Percentiles rank a stretch among this genome's conserved stretches.
Conservation (phyloP, 768 basidiomycete species). For the Trametes sanguinea region DNA sequence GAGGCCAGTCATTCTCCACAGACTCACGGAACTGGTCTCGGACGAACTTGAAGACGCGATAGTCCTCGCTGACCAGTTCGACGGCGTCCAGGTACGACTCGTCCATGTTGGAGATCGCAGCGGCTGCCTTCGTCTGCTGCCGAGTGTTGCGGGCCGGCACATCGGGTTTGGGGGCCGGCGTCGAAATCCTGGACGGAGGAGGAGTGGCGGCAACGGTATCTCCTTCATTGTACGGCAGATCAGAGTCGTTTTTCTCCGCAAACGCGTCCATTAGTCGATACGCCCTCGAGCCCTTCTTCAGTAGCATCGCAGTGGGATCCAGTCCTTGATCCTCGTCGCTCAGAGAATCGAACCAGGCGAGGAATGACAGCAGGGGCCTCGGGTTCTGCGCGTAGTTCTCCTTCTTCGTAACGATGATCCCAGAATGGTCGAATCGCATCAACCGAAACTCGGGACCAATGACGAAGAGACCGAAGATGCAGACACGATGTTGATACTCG, state of each 20-base stretch:
- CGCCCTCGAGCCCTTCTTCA: neutral
- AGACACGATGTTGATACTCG: conserved; percentile 3
- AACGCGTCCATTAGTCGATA: neutral
- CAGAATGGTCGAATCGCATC: conserved; percentile 6
- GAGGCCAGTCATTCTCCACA: too few relatives aligned
- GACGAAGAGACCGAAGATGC: conserved; percentile 13
- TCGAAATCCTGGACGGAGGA: too few relatives aligned
- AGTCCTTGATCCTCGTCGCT: conserved; percentile 1
- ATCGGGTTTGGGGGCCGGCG: too few relatives aligned
- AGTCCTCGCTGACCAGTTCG: too few relatives aligned
- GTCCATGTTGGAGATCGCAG: too few relatives aligned
- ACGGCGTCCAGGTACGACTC: too few relatives aligned
- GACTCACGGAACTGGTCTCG: too few relatives aligned
- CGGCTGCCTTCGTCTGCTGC: too few relatives aligned
- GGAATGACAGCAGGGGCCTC: neutral
- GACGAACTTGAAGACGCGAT: too few relatives aligned
- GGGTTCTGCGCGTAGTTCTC: conserved; percentile 3
- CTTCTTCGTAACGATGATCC: neutral
- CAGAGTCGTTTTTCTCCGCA: neutral
- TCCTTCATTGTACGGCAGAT: neutral
- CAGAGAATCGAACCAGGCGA: neutral
- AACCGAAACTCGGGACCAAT: neutral
- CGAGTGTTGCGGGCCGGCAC: too few relatives aligned
- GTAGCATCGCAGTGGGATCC: neutral
- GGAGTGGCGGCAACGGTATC: too few relatives aligned